Evolutionary conservation across 1,284 basidiomycete species (phyloP).

Genomic region (Sanghuangporus sanghuang): DNA sequence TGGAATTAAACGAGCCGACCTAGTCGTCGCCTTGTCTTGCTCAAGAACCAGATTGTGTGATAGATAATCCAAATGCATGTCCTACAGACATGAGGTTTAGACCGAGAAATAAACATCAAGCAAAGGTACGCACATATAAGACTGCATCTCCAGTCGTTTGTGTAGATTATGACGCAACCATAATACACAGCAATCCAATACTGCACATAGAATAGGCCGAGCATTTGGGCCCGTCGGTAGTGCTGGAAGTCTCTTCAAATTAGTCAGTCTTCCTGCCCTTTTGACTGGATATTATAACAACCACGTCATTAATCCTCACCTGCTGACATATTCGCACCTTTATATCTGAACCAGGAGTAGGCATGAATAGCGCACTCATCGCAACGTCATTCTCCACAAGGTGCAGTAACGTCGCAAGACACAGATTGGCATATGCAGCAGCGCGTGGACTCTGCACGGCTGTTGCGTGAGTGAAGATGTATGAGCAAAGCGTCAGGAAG

Average conservation of each 20-base stretch:
- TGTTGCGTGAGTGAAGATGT: conserved; percentile 58
- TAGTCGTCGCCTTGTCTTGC: conserved; percentile 41
- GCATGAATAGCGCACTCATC: conserved; percentile 37
- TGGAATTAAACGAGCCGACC: conserved; percentile 32
- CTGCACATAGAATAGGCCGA: conserved; percentile 44
- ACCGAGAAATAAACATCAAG: neutral
- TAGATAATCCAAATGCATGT: conserved; percentile 50
- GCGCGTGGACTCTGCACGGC: conserved; percentile 50
- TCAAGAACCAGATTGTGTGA: conserved; percentile 49
- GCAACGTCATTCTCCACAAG: conserved; percentile 45
- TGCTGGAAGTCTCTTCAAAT: conserved; percentile 42
- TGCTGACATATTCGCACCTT: conserved; percentile 55
- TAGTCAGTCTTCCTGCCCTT: neutral
- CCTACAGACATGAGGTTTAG: conserved; percentile 26
- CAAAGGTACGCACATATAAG: conserved; percentile 40
- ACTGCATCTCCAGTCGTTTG: conserved; percentile 48
- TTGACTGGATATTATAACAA: neutral
- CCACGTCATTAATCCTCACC: conserved; percentile 29
- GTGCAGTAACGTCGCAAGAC: conserved; percentile 45
- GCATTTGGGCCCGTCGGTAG: conserved; percentile 36
- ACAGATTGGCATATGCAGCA: conserved; percentile 53
- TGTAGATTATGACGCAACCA: conserved; percentile 66
- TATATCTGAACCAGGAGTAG: conserved; percentile 25
- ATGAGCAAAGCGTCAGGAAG: conserved; percentile 52
- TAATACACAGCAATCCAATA: conserved; percentile 61